phyloP scores from a whole-genome alignment of 1,284 basidiomycete species.

The Boletus smithii region DNA sequence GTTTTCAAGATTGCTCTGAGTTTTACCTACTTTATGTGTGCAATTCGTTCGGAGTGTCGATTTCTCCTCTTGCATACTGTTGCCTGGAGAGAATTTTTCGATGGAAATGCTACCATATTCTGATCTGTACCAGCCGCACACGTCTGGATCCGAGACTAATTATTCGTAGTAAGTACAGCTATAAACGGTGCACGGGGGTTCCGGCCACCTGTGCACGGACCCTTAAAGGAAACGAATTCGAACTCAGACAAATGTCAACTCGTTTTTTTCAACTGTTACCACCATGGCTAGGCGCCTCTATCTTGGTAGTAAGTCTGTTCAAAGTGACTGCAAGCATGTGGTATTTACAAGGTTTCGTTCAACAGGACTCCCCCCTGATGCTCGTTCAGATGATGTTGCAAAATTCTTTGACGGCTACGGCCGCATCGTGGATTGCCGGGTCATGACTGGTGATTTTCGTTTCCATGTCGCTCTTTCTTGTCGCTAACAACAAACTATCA shows the following conservation, averaged over 20 bases:
- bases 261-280: conserved; percentile 41
- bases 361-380: conserved; percentile 73
- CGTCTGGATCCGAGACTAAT: too few species aligned
- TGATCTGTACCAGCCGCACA: too few species aligned
- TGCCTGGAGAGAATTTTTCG: background rate
- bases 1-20: conserved; percentile 5
- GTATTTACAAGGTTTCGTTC: conserved; percentile 3
- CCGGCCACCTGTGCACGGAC: conserved; percentile 34
- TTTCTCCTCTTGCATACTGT: background rate
- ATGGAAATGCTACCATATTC: conserved; percentile 1
- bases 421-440: conserved; percentile 83
- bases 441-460: conserved; percentile 77
- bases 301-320: conserved; percentile 64
- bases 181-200: conserved; percentile 16
- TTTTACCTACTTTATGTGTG: conserved; percentile 12
- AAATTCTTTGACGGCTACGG: conserved; percentile 88
- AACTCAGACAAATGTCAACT: conserved; percentile 35
- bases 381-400: conserved; percentile 73
- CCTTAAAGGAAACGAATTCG: conserved; percentile 36
- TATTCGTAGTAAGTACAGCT: background rate
- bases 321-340: background rate
- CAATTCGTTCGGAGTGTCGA: conserved; percentile 4
- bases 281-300: conserved; percentile 80
- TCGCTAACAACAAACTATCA: conserved; percentile 17
- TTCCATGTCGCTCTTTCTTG: background rate